Conservation (phyloP, 2,329 filamentous ascomycete genomes). For the Colletotrichum incanum region DNA sequence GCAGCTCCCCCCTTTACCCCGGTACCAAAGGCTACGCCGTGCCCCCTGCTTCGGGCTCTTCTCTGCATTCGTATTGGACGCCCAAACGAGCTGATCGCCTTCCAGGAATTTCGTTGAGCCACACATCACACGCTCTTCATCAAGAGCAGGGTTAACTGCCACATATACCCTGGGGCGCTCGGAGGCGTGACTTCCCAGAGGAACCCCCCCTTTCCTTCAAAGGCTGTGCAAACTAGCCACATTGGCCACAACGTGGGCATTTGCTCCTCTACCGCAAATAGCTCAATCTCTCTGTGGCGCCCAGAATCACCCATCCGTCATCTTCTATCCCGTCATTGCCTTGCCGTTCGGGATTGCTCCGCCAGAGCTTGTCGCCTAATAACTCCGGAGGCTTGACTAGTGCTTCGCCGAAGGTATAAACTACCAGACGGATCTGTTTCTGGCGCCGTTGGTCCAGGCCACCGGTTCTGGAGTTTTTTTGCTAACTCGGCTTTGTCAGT, state of each 20-base stretch:
- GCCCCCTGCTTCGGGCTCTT: slow-evolving; percentile 43
- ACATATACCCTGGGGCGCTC: slow-evolving; percentile 39
- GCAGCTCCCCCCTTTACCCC: slow-evolving; percentile 37
- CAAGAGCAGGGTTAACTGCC: slow-evolving; percentile 41
- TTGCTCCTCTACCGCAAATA: slow-evolving; percentile 43
- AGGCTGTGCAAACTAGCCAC: slow-evolving; percentile 44
- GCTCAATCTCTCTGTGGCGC: slow-evolving; percentile 43
- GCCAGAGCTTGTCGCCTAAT: slow-evolving; percentile 17
- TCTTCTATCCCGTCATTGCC: slow-evolving; percentile 19
- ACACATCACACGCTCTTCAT: slow-evolving; percentile 34
- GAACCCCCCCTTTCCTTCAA: slow-evolving; percentile 22
- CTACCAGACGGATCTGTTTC: slow-evolving; percentile 24
- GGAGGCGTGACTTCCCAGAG: slow-evolving; percentile 37
- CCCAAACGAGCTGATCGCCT: slow-evolving; percentile 40
- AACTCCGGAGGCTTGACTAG: slow-evolving; percentile 31
- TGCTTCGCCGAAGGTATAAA: slow-evolving; percentile 40
- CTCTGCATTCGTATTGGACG: slow-evolving; percentile 43
- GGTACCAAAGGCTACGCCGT: slow-evolving; percentile 34
- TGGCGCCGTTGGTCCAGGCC: slow-evolving; percentile 23
- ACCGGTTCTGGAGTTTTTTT: slow-evolving; percentile 13
- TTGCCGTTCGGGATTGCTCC: slow-evolving; percentile 24
- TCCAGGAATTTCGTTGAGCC: slow-evolving; percentile 41
- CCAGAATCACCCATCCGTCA: slow-evolving; percentile 37
- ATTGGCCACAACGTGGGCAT: slow-evolving; percentile 40
- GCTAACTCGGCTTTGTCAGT: slow-evolving; percentile 26